A percentile compares a stretch with the other conserved stretches of the same genome.
These are phyloP conservation scores for Teratosphaeria viscida DNA, from an alignment of 2,329 filamentous ascomycete genomes.

Conservation along the genomic window DNA sequence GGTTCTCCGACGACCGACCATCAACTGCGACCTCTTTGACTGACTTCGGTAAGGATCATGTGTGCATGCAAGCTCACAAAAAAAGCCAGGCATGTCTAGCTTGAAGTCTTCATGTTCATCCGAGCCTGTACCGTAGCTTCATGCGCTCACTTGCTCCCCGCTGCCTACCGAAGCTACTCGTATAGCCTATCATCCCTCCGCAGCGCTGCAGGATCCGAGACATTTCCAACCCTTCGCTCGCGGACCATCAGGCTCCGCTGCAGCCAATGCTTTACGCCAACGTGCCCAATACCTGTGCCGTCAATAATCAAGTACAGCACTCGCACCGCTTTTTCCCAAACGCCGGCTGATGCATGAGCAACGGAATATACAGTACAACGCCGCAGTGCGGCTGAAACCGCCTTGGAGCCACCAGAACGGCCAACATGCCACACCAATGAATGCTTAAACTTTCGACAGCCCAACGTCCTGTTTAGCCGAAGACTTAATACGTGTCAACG, in stretches of 20 bases:
- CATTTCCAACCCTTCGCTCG: neutral
- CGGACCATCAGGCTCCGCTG: neutral
- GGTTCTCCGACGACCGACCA: neutral
- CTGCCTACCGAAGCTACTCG: neutral
- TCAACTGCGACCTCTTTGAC: neutral
- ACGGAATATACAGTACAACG: neutral
- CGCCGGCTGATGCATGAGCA: neutral
- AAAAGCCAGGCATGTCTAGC: neutral
- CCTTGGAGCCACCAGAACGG: neutral
- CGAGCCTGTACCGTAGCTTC: neutral
- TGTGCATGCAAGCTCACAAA: neutral
- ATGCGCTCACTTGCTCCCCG: neutral
- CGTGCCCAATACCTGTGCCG: neutral
- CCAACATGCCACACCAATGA: neutral
- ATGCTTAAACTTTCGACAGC: neutral
- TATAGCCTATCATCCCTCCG: neutral
- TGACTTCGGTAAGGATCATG: neutral
- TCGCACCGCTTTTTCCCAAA: neutral
- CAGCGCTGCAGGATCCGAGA: neutral
- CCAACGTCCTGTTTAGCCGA: neutral
- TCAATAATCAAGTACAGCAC: neutral
- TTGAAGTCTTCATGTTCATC: neutral
- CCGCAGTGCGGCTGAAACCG: neutral
- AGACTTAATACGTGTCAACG: neutral
- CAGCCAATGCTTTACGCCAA: neutral